Evolutionary conservation across 768 basidiomycete genomes (phyloP), one percentile per base, ranked within the genome.

Genomic region (Fomitopsis pulvina): DNA sequence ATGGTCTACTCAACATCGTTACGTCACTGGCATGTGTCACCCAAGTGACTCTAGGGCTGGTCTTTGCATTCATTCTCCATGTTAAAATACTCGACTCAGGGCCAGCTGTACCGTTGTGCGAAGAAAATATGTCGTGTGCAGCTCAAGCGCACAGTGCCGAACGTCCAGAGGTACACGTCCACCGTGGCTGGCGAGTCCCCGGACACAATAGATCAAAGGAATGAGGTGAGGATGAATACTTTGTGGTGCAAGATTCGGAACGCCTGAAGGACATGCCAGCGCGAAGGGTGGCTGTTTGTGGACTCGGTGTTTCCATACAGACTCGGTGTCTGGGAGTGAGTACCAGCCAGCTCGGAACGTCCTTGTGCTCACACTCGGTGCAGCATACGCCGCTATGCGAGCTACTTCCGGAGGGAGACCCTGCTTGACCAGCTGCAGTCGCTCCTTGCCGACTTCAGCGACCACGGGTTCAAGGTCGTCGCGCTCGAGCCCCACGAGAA

Each of bases 281-380:
- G 66, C 39, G 72, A 81, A 47, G 80, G 69, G 2, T 85, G 81
- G 76, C 64, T 91, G 24, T 92, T 81, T 60, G 68, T 90, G 40
- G 85, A 88, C 58, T 85, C 85, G 1, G 77, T 92, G 28, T 90
- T 90, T 63, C 90, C 89, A 0, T 73, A 88, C 27, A 76, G 79
- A 51, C 64, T 88, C 24, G 85, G 77, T 6, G 63, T 71, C 50
- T 85, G 84, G 81, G 89, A 92, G 85, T 89, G 60, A 56, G 83
- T 72, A 45, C 44, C 8, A 47, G 37, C 0, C 37, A 10, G 34
- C 30, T 37, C n/a, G 3, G 1, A 14, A 3, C 12, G 20, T 7
- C 2, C 37, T 11, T 29, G 28, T 26, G 43, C 40, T 42, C 21
- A 34, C 2, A 52, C 37, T 28, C 50, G 22, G 5, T 41, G 4